Evolutionary conservation across 2,329 filamentous ascomycete species (phyloP).

Genomic region (Drechslerella coelobrocha): DNA sequence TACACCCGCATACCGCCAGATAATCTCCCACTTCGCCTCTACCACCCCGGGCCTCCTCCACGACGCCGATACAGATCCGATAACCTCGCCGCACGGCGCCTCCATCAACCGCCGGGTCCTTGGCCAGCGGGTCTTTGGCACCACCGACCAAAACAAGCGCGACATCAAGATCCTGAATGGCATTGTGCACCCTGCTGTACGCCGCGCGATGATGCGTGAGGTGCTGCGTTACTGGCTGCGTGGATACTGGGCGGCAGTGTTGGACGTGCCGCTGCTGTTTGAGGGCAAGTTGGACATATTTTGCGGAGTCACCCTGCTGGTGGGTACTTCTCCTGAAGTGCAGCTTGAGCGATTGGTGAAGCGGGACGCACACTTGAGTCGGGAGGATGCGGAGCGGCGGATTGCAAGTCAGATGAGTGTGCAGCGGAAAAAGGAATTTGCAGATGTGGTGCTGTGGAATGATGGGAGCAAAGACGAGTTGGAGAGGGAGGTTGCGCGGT

Average conservation of each 20-base stretch:
- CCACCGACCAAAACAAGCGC: conserved; percentile 70
- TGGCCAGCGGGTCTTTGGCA: conserved; percentile 84
- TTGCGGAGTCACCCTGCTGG: conserved; percentile 84
- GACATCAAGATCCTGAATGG: conserved; percentile 81
- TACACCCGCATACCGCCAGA: conserved; percentile 79
- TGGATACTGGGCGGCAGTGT: conserved; percentile 85
- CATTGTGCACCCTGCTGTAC: conserved; percentile 91
- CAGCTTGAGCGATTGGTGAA: conserved; percentile 81
- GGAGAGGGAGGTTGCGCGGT: conserved; percentile 69
- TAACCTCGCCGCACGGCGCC: conserved; percentile 60
- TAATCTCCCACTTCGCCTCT: conserved; percentile 79
- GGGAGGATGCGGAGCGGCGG: conserved; percentile 86
- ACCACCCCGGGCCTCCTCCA: conserved; percentile 86
- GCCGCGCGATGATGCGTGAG: conserved; percentile 77
- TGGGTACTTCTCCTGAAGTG: conserved; percentile 78
- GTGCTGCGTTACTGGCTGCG: conserved; percentile 75
- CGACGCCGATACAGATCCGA: conserved; percentile 23
- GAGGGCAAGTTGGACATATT: conserved; percentile 85
- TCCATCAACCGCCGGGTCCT: conserved; percentile 81
- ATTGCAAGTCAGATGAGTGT: conserved; percentile 88
- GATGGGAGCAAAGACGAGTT: conserved; percentile 77
- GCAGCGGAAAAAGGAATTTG: conserved; percentile 78
- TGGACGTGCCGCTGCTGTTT: conserved; percentile 91
- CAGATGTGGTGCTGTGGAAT: conserved; percentile 85
- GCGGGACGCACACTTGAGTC: conserved; percentile 77